Conservation (phyloP, 2,329 filamentous ascomycete species). For the Fusarium vanettenii region DNA sequence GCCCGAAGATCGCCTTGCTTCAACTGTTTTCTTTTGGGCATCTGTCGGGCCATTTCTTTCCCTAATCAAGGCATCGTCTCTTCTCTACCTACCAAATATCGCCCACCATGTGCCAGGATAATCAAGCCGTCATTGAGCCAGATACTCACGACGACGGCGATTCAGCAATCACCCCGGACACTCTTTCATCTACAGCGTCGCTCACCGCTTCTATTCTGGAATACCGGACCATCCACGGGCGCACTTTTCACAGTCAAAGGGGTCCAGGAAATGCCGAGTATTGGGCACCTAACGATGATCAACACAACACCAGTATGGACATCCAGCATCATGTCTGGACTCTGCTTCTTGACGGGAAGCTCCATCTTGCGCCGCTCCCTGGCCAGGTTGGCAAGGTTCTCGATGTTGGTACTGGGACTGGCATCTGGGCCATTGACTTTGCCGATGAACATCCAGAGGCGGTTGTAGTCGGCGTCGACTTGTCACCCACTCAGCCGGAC, state of each 20-base stretch:
- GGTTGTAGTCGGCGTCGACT: conserved; percentile 9
- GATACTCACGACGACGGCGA: conserved; percentile 4
- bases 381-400: conserved; percentile 8
- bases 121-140: not conserved
- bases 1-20: not conserved
- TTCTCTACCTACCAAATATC: not conserved
- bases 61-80: not conserved
- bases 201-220: conserved; percentile 21
- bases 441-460: conserved; percentile 15
- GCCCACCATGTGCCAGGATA: not conserved
- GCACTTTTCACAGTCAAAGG: conserved; percentile 14
- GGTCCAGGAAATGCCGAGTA: conserved; percentile 14
- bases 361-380: conserved; percentile 2
- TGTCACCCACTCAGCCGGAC: conserved; percentile 13
- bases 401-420: conserved; percentile 21
- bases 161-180: not conserved
- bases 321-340: conserved; percentile 16
- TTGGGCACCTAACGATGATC: conserved; percentile 16
- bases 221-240: conserved; percentile 15
- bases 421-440: conserved; percentile 31
- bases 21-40: not conserved
- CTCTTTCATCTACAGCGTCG: conserved; percentile 12
- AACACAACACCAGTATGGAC: conserved; percentile 16
- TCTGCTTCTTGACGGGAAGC: conserved; percentile 4
- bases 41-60: not conserved